Conservation (phyloP, 495 filamentous ascomycete genomes). For the Aspergillus heteromorphus region DNA sequence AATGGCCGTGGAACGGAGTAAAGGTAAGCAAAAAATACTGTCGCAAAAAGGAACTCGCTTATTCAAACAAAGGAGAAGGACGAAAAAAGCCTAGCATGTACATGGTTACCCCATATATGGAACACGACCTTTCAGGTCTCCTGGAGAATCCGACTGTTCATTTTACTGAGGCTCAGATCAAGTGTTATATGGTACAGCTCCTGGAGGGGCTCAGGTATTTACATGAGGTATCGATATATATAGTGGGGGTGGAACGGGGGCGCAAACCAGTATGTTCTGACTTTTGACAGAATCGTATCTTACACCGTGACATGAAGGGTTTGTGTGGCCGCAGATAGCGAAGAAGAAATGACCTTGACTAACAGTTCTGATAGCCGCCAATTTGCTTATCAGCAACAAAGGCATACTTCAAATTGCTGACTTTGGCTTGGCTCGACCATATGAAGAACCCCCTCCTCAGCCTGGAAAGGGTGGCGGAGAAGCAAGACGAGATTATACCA, state of each 20-base stretch:
- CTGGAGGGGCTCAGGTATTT: constrained; percentile 85
- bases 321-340: constrained; percentile 4
- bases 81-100: constrained; percentile 86
- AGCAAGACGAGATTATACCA: constrained; percentile 86
- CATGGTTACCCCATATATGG: constrained; percentile 99
- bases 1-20: constrained; percentile 86
- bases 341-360: constrained; percentile 13
- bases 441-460: constrained; percentile 77
- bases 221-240: constrained; percentile 61
- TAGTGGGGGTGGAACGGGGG: no score
- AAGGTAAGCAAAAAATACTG: constrained; percentile 34
- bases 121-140: constrained; percentile 93
- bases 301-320: constrained; percentile 97
- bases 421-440: constrained; percentile 91
- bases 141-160: constrained; percentile 88
- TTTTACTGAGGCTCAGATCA: constrained; percentile 86
- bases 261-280: constrained; percentile 10
- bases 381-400: constrained; percentile 91
- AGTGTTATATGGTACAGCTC: constrained; percentile 95
- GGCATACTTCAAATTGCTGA: constrained; percentile 96
- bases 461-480: constrained; percentile 78
- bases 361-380: constrained; percentile 62
- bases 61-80: constrained; percentile 52
- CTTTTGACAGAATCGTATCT: constrained; percentile 58
- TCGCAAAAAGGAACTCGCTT: neutral